Evolutionary conservation across 352 stramenopile species (phyloP), one percentile per base, ranked within the genome.

Genomic region (Phytopythium ostracodes): DNA sequence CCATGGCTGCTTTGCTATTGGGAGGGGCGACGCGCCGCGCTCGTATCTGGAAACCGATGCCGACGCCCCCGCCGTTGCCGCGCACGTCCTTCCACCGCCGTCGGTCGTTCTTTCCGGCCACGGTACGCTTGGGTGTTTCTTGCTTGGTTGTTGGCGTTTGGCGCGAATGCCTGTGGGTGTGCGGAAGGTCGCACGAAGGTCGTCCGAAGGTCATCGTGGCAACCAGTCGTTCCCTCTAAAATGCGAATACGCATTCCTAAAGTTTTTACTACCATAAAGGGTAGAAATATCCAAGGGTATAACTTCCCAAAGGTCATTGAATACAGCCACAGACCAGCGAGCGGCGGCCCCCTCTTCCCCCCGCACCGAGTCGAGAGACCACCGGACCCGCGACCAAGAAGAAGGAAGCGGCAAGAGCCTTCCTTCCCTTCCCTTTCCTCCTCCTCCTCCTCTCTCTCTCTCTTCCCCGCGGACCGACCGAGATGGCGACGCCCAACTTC

Each of bases 401-500:
- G 38, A 11, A n/a, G 25, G 10, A 24, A 55, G 22, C 5, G 15
- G 17, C 35, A 58, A 43, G 18, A 24, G 63, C 25, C 22, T 42
- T 42, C 51, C n/a, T n/a, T n/a, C n/a, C n/a, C n/a, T n/a, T n/a
- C 62, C 60, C 65, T 3, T 22, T 17, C 44, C 22, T 15, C 25
- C 44, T 25, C 22, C 24, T 22, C 27, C n/a, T 18, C n/a, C 43
- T 27, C 44, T 52, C 44, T 22, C 17, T 18, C 43, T 49, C 7
- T 18, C 44, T 20, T 7, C 24, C 44, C 44, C 44, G 22, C 44
- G 12, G 44, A 31, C 22, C 38, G 11, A 52, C 22, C 44, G 43
- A 24, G 43, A 94, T 94, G 86, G 84, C 86, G 65, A 94, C 86
- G 73, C 86, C 86, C 60, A 79, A 94, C 73, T 93, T 85, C 73